Conservation (phyloP, 2,329 filamentous ascomycete species). For the Parastagonospora nodorum region DNA sequence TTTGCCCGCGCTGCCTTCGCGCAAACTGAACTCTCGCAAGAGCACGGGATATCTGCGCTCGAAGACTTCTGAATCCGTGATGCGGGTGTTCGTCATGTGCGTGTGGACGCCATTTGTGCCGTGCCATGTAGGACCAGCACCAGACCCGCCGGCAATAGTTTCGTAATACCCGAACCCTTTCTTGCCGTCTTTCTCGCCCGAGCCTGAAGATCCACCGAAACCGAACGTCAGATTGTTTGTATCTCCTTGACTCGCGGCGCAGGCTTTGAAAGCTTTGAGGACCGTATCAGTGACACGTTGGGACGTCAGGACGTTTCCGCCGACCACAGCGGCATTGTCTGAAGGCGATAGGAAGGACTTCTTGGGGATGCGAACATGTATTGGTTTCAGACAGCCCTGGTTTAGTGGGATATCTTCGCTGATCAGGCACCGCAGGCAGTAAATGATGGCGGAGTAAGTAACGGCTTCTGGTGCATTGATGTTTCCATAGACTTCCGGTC, state of each 20-base stretch:
- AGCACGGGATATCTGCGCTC: constrained; percentile 78
- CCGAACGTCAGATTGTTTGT: constrained; percentile 87
- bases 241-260: constrained; percentile 78
- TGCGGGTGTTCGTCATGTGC: constrained; percentile 86
- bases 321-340: constrained; percentile 78
- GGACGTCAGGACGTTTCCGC: constrained; percentile 77
- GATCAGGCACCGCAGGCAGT: constrained; percentile 80
- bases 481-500: constrained; percentile 78
- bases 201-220: constrained; percentile 63
- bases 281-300: constrained; percentile 86
- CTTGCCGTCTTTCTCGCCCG: constrained; percentile 9
- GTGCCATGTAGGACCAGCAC: constrained; percentile 74
- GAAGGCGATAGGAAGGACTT: constrained; percentile 76
- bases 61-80: constrained; percentile 80
- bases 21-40: constrained; percentile 70
- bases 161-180: constrained; percentile 78
- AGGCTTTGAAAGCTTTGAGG: constrained; percentile 77
- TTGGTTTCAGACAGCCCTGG: constrained; percentile 80
- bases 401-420: constrained; percentile 83
- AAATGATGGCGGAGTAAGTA: constrained; percentile 83
- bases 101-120: constrained; percentile 78
- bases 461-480: constrained; percentile 83
- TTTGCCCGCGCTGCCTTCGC: constrained; percentile 65
- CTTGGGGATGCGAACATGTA: constrained; percentile 74
- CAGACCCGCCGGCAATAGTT: constrained; percentile 78